Evolutionary conservation across 345 rosid genomes (phyloP).

Genomic region (Populus deltoides): DNA sequence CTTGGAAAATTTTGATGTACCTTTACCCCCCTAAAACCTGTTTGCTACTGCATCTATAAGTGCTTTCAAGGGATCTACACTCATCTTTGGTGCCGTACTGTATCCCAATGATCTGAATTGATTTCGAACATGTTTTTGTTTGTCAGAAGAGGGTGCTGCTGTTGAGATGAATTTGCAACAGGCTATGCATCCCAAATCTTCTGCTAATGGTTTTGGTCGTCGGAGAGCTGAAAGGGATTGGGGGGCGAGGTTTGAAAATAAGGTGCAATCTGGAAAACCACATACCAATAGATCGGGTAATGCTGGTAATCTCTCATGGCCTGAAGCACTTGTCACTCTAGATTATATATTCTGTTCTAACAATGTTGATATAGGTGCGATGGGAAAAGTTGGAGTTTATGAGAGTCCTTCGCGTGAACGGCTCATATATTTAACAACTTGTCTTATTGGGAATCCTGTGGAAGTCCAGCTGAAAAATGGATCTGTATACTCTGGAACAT

Average conservation of each 20-base stretch:
- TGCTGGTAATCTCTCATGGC: slow-evolving; percentile 40
- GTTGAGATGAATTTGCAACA: slow-evolving; percentile 46
- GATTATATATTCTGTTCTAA: slow-evolving; percentile 16
- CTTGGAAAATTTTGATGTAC: neutral
- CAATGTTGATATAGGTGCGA: slow-evolving; percentile 35
- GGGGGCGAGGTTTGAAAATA: slow-evolving; percentile 48
- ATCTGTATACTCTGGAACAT: slow-evolving; percentile 76
- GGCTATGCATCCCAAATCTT: slow-evolving; percentile 41
- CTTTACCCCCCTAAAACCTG: neutral
- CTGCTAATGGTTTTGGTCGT: slow-evolving; percentile 64
- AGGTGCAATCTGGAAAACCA: slow-evolving; percentile 53
- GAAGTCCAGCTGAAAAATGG: slow-evolving; percentile 91
- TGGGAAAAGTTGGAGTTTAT: slow-evolving; percentile 44
- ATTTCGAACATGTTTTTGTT: neutral
- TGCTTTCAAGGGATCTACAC: neutral
- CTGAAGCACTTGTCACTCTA: slow-evolving; percentile 1
- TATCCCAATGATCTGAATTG: neutral
- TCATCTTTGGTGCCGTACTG: neutral
- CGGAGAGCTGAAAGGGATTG: slow-evolving; percentile 61
- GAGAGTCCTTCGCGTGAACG: slow-evolving; percentile 63
- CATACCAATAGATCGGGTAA: slow-evolving; percentile 38
- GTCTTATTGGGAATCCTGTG: slow-evolving; percentile 78
- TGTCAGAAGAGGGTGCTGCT: slow-evolving; percentile 4
- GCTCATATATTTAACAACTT: slow-evolving; percentile 58
- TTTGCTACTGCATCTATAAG: neutral